These are phyloP conservation scores for Alliaria petiolata DNA, from an alignment of 345 rosid species.

Conservation along the genomic window DNA sequence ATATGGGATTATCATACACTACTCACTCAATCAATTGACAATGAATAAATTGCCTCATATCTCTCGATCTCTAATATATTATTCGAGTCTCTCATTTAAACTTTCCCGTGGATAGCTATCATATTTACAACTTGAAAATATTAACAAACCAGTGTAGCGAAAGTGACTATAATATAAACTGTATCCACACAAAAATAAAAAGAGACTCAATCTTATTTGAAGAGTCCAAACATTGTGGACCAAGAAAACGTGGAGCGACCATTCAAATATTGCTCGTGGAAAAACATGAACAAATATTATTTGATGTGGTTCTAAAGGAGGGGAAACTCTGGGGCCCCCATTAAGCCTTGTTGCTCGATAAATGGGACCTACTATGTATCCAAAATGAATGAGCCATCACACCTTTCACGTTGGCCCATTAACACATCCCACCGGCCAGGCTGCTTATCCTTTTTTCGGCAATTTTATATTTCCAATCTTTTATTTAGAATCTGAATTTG, in stretches of 20 bases:
- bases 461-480: too few species aligned
- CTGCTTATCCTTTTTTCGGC: neutral
- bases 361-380: neutral
- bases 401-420: neutral
- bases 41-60: too few species aligned
- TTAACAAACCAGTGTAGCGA: neutral
- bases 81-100: too few species aligned
- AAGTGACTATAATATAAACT: neutral
- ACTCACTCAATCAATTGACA: too few species aligned
- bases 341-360: constrained; percentile 4
- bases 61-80: too few species aligned
- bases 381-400: neutral
- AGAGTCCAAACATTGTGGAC: neutral
- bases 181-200: neutral
- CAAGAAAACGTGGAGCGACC: neutral
- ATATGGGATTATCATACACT: too few species aligned
- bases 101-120: too few species aligned
- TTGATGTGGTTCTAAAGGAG: neutral
- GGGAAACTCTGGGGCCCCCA: neutral
- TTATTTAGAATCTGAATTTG: neutral
- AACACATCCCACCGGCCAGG: neutral
- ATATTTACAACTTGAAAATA: neutral
- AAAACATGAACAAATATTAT: neutral
- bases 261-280: neutral
- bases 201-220: neutral